phyloP scores from a whole-genome alignment of 2,329 filamentous ascomycete genomes.

The Calonectria montana region DNA sequence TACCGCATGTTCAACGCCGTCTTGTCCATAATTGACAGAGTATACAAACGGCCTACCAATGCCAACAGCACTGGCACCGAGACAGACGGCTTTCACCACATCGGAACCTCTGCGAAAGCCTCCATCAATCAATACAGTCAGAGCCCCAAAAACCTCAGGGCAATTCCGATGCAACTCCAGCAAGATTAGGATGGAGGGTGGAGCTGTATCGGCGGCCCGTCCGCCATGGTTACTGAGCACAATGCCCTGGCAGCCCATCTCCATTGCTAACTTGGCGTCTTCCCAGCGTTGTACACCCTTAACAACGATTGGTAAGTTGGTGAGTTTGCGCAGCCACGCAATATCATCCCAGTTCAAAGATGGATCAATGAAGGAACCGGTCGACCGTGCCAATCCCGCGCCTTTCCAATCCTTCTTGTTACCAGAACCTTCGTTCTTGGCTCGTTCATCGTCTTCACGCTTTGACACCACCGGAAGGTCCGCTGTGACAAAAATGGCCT shows the following conservation, averaged over 20 bases:
- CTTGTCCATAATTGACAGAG: conserved; percentile 69
- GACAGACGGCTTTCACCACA: conserved; percentile 73
- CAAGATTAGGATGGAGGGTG: conserved; percentile 67
- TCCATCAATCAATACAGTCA: conserved; percentile 74
- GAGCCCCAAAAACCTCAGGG: conserved; percentile 67
- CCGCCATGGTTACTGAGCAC: conserved; percentile 79
- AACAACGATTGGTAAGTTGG: conserved; percentile 67
- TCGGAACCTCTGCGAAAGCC: conserved; percentile 74
- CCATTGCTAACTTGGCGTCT: conserved; percentile 71
- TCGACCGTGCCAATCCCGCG: conserved; percentile 61
- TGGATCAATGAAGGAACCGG: conserved; percentile 69
- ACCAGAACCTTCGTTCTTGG: conserved; percentile 47
- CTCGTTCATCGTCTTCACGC: conserved; percentile 25
- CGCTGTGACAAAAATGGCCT: conserved; percentile 25
- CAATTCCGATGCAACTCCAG: conserved; percentile 72
- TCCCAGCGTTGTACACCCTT: conserved; percentile 76
- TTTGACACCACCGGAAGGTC: conserved; percentile 25
- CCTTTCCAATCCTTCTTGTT: conserved; percentile 65
- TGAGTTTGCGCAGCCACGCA: conserved; percentile 65
- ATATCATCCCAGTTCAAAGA: conserved; percentile 74
- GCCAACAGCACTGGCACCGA: conserved; percentile 73
- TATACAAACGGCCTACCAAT: conserved; percentile 72
- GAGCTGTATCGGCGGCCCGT: conserved; percentile 61
- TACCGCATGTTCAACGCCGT: conserved; percentile 65
- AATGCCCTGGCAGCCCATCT: conserved; percentile 73